Percentiles rank a stretch among this genome's conserved stretches.
Conservation (phyloP, 139 green algal species). For the Mesostigma viride region DNA sequence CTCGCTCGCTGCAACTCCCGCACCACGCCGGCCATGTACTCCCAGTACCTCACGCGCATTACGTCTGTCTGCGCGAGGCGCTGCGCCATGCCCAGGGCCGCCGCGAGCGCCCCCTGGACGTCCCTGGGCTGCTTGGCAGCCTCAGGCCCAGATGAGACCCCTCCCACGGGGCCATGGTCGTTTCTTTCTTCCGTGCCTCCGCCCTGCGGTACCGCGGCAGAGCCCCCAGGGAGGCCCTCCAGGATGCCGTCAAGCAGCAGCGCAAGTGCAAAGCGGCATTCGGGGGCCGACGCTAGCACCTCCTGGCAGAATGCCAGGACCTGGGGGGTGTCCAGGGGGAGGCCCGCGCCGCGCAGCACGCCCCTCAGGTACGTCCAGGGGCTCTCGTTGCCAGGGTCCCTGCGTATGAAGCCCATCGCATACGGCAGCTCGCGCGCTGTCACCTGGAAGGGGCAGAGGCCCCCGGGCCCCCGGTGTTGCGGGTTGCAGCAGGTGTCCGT, state of each 20-base stretch:
- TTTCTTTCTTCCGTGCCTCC: background rate
- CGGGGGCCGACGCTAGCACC: slow-evolving; percentile 1
- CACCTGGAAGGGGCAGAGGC: background rate
- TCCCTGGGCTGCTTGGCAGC: too few relatives aligned
- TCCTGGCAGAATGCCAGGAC: background rate
- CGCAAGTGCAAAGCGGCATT: slow-evolving; percentile 12
- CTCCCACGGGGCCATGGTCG: too few relatives aligned
- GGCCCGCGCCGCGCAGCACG: too few relatives aligned
- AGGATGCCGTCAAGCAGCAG: slow-evolving; percentile 8
- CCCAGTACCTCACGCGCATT: too few relatives aligned
- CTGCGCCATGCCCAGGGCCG: too few relatives aligned
- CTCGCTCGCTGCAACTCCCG: too few relatives aligned
- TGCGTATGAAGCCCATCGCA: slow-evolving; percentile 6
- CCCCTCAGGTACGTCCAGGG: slow-evolving; percentile 33
- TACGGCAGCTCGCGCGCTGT: slow-evolving; percentile 31
- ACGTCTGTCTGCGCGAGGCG: too few relatives aligned
- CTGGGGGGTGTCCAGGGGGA: too few relatives aligned
- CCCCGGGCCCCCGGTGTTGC: background rate
- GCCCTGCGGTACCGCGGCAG: background rate
- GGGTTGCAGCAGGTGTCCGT: too few relatives aligned
- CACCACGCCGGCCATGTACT: too few relatives aligned
- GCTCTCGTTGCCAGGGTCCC: slow-evolving; percentile 31
- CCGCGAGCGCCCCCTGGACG: too few relatives aligned
- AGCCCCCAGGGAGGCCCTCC: background rate
- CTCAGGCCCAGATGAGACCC: too few relatives aligned